phyloP scores from a whole-genome alignment of 164 flowering plant species.

The Santalum album region DNA sequence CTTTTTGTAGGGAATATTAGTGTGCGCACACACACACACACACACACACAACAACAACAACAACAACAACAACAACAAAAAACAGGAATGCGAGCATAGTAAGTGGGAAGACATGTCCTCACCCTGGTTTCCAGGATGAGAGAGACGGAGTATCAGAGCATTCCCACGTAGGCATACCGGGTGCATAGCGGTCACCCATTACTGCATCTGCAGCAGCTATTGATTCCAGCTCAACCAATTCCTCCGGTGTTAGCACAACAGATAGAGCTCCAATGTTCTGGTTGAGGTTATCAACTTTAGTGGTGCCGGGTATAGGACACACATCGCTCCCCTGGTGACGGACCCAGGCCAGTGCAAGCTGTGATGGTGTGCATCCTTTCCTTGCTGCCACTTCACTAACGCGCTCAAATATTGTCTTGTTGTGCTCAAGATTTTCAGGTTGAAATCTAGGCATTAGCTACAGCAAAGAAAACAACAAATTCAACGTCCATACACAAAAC shows the following conservation, averaged over 20 bases:
- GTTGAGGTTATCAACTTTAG: constrained; percentile 2
- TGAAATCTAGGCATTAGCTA: neutral
- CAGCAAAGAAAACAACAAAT: neutral
- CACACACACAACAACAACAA: too few relatives aligned
- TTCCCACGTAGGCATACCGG: neutral
- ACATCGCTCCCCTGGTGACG: constrained; percentile 1
- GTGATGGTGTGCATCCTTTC: constrained; percentile 2
- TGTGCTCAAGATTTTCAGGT: neutral
- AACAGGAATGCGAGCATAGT: too few relatives aligned
- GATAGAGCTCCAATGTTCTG: constrained; percentile 2
- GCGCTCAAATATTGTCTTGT: neutral
- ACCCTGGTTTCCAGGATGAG: neutral
- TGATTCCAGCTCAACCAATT: constrained; percentile 2
- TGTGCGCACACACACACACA: too few relatives aligned
- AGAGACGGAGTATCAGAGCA: neutral
- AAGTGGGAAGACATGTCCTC: too few relatives aligned
- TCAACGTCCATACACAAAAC: too few relatives aligned
- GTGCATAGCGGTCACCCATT: neutral
- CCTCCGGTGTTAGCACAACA: neutral
- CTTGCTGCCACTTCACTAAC: neutral
- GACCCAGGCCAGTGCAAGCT: constrained; percentile 4
- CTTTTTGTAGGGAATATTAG: constrained; percentile 34
- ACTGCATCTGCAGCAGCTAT: neutral
- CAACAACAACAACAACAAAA: too few relatives aligned
- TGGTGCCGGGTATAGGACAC: constrained; percentile 5